phyloP scores from a whole-genome alignment of 805 yeast species.

The Zygoascus tannicola region DNA sequence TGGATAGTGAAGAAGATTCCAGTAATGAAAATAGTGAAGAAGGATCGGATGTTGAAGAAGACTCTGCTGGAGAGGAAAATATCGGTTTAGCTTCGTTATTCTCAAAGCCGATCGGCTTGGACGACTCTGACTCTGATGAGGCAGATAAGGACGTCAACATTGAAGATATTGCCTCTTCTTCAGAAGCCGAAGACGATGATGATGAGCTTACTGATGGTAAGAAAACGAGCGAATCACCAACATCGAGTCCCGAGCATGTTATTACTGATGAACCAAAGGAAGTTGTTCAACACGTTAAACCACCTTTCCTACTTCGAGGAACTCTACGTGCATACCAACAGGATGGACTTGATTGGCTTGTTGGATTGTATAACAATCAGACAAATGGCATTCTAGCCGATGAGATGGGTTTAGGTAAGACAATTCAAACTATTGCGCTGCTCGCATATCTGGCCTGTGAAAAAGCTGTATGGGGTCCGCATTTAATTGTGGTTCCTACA shows the following conservation, averaged over 20 bases:
- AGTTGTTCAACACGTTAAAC: constrained; percentile 4
- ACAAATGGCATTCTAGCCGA: constrained; percentile 97
- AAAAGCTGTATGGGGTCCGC: constrained; percentile 96
- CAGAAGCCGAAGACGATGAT: constrained; percentile 11
- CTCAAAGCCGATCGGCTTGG: neutral
- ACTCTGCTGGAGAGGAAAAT: neutral
- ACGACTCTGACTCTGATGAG: neutral
- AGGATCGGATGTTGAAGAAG: constrained; percentile 10
- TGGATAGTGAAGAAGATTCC: constrained; percentile 17
- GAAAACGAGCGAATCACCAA: constrained; percentile 7
- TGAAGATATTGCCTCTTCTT: constrained; percentile 1
- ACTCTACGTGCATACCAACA: constrained; percentile 83
- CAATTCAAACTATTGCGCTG: constrained; percentile 89
- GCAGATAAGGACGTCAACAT: neutral
- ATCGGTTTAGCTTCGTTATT: neutral
- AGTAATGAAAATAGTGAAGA: constrained; percentile 7
- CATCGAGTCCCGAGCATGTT: constrained; percentile 11
- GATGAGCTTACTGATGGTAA: constrained; percentile 3
- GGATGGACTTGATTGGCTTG: constrained; percentile 95
- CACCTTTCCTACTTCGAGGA: constrained; percentile 69
- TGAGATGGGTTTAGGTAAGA: constrained; percentile 96
- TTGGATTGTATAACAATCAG: constrained; percentile 80
- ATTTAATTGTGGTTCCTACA: constrained; percentile 92
- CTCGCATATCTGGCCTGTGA: constrained; percentile 86
- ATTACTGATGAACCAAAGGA: neutral